Evolutionary conservation across 1,139 yeast genomes (phyloP).

Genomic region (Torulaspora globosa): DNA sequence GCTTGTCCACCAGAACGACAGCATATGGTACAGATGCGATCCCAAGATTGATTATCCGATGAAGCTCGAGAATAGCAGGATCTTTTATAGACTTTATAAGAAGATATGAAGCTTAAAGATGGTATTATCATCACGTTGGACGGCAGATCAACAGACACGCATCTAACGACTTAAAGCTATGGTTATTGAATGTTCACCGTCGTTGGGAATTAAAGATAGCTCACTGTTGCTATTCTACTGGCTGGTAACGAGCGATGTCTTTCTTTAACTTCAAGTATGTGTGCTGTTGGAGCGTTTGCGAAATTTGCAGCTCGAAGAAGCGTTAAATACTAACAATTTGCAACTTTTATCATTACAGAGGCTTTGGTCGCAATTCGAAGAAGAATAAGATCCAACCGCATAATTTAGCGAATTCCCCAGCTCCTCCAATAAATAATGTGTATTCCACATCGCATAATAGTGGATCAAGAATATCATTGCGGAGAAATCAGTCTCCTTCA

Average conservation of each 20-base stretch:
- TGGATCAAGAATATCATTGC: slow-evolving; percentile 39
- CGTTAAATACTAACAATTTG: slow-evolving; percentile 4
- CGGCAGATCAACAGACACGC: not conserved
- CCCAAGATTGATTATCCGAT: slow-evolving; percentile 57
- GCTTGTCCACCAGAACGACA: slow-evolving; percentile 59
- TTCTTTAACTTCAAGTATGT: slow-evolving; percentile 32
- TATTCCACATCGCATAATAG: slow-evolving; percentile 37
- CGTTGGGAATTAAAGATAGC: not conserved
- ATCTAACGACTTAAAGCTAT: no score
- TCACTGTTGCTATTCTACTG: not conserved
- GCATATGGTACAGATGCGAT: slow-evolving; percentile 73
- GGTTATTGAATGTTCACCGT: not conserved
- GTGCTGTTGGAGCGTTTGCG: not conserved
- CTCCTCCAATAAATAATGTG: slow-evolving; percentile 23
- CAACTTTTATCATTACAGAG: slow-evolving; percentile 25
- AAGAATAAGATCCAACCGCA: slow-evolving; percentile 36
- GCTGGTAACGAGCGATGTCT: slow-evolving; percentile 17
- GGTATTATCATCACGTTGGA: not conserved
- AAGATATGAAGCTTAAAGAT: slow-evolving; percentile 35
- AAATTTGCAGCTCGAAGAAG: not conserved
- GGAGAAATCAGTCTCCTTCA: slow-evolving; percentile 38
- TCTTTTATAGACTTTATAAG: slow-evolving; percentile 69
- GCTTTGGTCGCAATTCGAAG: slow-evolving; percentile 42
- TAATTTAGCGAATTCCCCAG: slow-evolving; percentile 12
- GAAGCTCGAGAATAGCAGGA: slow-evolving; percentile 82